phyloP scores from a whole-genome alignment of 179 eudicot genomes.

The Carnegiea gigantea region DNA sequence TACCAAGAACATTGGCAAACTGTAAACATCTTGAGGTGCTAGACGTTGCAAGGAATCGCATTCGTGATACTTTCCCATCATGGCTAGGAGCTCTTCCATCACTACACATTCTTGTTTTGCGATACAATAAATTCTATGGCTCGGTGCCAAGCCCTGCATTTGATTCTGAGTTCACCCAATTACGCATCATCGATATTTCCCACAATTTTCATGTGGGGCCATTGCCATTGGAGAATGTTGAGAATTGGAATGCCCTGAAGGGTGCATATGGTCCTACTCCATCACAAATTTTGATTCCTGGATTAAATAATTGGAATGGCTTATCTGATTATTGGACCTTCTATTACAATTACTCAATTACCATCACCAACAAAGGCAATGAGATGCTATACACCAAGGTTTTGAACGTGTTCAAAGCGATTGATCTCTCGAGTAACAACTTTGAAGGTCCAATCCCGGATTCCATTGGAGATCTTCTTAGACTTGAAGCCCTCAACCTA shows the following conservation, averaged over 20 bases:
- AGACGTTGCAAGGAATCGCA: neutral
- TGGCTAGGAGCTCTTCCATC: constrained; percentile 4
- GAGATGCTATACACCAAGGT: neutral
- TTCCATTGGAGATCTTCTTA: neutral
- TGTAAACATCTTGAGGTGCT: constrained; percentile 1
- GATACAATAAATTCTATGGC: constrained; percentile 19
- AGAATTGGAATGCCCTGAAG: neutral
- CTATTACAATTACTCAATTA: neutral
- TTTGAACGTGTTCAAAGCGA: neutral
- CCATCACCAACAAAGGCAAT: neutral
- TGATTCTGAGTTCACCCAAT: neutral
- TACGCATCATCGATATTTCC: neutral
- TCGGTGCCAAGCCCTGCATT: neutral
- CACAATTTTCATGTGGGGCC: neutral
- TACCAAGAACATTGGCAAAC: neutral
- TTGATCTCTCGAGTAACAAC: neutral
- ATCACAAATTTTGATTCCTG: neutral
- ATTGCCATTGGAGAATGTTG: neutral
- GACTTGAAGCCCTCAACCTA: neutral
- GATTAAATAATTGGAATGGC: neutral
- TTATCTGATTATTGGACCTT: neutral
- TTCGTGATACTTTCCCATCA: constrained; percentile 4
- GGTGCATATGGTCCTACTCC: neutral
- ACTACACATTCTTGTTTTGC: constrained; percentile 32
- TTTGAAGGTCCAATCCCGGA: neutral